Evolutionary conservation across 495 filamentous ascomycete genomes (phyloP), one percentile per base, ranked within the genome.

Genomic region (Neurospora sp.): DNA sequence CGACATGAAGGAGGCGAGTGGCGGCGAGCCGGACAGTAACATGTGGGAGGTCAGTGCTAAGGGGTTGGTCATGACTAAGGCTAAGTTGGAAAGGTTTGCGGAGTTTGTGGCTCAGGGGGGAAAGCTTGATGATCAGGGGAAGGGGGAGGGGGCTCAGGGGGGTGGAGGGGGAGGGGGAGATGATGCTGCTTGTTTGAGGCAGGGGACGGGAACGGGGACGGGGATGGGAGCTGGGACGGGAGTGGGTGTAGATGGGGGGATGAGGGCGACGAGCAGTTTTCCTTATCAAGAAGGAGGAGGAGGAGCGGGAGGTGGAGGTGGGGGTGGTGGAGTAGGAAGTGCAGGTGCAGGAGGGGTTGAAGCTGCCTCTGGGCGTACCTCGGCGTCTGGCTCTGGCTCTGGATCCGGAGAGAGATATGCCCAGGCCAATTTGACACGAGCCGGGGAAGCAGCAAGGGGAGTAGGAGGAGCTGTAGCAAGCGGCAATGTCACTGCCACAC

Each of bases 31-130:
- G 23, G 72, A 74, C 6, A 39, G 74, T 41, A 79, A 79, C 46
- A 77, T 80, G 6, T 82, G 80, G 80, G 76, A 77, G 6, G 72
- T 82, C 39, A 77, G 77, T 12, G 77, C 76, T 7, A 75, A 72
- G 35, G 81, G 81, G 49, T 74, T 82, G 23, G 76, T 62, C n/a
- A 78, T 78, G n/a, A 77, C 79, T 0, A 72, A 78, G 35, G 39
- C 71, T 9, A 82, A 80, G 72, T 72, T 82, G 4, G 79, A 81
- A 70, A 40, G 75, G 16, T 81, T 77, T 75, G 79, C 80, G 4
- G 78, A 82, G 62, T 62, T 81, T 60, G 77, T 80, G 7, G 76
- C 79, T 39, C 42, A 60, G 35, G 76, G 76, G 4, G 74, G 42
- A 4, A 35, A 35, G 27, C 12, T 62, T 16, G 27, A 35, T 35